phyloP scores from a whole-genome alignment of 2,329 filamentous ascomycete species.

The Penicillium verrucosum region DNA sequence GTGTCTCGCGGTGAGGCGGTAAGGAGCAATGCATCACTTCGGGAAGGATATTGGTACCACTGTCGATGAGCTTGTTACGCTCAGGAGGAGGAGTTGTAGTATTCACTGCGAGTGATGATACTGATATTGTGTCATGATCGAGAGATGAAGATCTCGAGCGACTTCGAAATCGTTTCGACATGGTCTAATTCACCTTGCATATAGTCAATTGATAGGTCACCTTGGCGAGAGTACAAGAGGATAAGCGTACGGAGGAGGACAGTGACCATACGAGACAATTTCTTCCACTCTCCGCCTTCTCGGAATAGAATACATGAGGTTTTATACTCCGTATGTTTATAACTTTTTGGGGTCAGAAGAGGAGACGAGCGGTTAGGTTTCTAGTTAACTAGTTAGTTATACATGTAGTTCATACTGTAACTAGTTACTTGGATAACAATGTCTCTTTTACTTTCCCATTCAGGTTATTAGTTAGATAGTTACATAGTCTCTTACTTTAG shows the following conservation, averaged over 20 bases:
- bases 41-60: slow-evolving; percentile 48
- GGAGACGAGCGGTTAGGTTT: neutral
- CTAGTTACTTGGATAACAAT: neutral
- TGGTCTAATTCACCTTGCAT: slow-evolving; percentile 30
- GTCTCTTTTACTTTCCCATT: neutral
- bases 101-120: slow-evolving; percentile 29
- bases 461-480: neutral
- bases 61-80: slow-evolving; percentile 56
- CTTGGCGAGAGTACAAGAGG: slow-evolving; percentile 14
- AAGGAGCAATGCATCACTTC: slow-evolving; percentile 73
- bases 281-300: neutral
- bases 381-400: too few relatives aligned
- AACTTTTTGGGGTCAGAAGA: too few relatives aligned
- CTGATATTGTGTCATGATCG: slow-evolving; percentile 25
- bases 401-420: neutral
- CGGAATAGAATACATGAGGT: neutral
- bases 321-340: neutral
- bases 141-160: slow-evolving; percentile 46
- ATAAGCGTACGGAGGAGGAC: neutral
- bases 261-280: slow-evolving; percentile 1
- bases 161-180: slow-evolving; percentile 61
- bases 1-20: slow-evolving; percentile 69
- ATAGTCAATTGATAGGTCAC: slow-evolving; percentile 23
- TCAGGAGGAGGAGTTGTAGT: slow-evolving; percentile 17
- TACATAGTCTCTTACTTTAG: neutral